These are phyloP conservation scores for Chaetomium cochliodes DNA, from an alignment of 495 filamentous ascomycete species.

Conservation along the genomic window DNA sequence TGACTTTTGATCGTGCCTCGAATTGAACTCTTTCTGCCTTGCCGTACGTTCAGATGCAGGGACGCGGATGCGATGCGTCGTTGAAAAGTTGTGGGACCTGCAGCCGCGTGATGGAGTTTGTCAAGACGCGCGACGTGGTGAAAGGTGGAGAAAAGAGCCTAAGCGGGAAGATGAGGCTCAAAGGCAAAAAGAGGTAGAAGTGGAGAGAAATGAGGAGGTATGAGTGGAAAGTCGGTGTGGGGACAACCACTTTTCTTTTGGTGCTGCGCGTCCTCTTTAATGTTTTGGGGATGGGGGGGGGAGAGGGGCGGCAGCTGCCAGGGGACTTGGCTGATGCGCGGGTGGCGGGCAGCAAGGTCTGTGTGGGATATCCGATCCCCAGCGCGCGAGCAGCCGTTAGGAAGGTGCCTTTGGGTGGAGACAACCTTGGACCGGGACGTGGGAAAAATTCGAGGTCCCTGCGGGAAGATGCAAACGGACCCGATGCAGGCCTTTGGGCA, in stretches of 20 bases:
- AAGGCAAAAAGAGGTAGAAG: slow-evolving; percentile 35
- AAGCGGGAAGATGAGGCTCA: slow-evolving; percentile 41
- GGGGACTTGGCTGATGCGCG: slow-evolving; percentile 34
- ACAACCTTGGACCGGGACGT: slow-evolving; percentile 19
- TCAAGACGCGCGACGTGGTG: slow-evolving; percentile 25
- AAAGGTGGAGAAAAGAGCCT: slow-evolving; percentile 33
- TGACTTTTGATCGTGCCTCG: background rate
- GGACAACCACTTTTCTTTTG: slow-evolving; percentile 33
- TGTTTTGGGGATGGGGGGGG: slow-evolving; percentile 29
- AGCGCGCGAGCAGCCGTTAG: slow-evolving; percentile 31
- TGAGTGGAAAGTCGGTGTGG: slow-evolving; percentile 40
- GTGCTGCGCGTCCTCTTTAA: slow-evolving; percentile 34
- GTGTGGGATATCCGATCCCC: slow-evolving; percentile 23
- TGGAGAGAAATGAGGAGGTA: slow-evolving; percentile 41
- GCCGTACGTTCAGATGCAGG: slow-evolving; percentile 4
- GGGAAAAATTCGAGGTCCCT: slow-evolving; percentile 28
- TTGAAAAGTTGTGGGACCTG: slow-evolving; percentile 23
- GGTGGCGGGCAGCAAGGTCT: slow-evolving; percentile 29
- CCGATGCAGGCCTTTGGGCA: background rate
- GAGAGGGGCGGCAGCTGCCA: slow-evolving; percentile 30
- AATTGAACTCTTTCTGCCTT: background rate
- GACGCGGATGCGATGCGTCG: slow-evolving; percentile 21
- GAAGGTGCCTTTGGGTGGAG: slow-evolving; percentile 22
- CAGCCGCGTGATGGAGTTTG: slow-evolving; percentile 28
- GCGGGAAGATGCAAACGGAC: background rate